These are phyloP conservation scores for Lyophyllum shimeji DNA, from an alignment of 768 basidiomycete genomes.

Conservation along the genomic window DNA sequence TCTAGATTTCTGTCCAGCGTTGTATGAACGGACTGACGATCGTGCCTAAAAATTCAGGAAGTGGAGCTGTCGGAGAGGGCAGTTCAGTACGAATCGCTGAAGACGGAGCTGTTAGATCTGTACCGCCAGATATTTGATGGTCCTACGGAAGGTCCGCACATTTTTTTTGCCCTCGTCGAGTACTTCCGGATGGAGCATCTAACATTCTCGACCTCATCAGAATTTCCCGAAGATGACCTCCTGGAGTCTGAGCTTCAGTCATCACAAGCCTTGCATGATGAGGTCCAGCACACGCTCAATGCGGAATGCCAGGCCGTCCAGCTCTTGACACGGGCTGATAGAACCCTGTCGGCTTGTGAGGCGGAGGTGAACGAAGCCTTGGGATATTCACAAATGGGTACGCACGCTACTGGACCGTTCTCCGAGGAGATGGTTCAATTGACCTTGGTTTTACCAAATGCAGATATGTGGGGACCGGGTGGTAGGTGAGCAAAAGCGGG, in stretches of 20 bases:
- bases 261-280: conserved; percentile 31
- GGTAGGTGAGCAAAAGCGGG: conserved; percentile 26
- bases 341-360: conserved; percentile 30
- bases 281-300: conserved; percentile 35
- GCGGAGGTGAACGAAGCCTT: conserved; percentile 36
- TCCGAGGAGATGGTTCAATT: background rate
- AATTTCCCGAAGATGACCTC: conserved; percentile 44
- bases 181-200: background rate
- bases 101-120: conserved; percentile 35
- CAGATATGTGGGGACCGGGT: conserved; percentile 42
- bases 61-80: conserved; percentile 32
- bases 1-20: background rate
- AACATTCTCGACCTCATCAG: conserved; percentile 19
- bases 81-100: conserved; percentile 26
- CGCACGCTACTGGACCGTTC: too few relatives aligned
- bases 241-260: conserved; percentile 37
- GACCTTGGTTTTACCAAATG: conserved; percentile 5
- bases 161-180: background rate
- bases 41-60: conserved; percentile 22
- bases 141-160: conserved; percentile 36
- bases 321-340: conserved; percentile 36
- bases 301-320: conserved; percentile 40
- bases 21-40: background rate
- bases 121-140: conserved; percentile 44
- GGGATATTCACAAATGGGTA: conserved; percentile 40